Evolutionary conservation across 2,329 filamentous ascomycete species (phyloP).

Genomic region (Beauveria rudraprayagi): DNA sequence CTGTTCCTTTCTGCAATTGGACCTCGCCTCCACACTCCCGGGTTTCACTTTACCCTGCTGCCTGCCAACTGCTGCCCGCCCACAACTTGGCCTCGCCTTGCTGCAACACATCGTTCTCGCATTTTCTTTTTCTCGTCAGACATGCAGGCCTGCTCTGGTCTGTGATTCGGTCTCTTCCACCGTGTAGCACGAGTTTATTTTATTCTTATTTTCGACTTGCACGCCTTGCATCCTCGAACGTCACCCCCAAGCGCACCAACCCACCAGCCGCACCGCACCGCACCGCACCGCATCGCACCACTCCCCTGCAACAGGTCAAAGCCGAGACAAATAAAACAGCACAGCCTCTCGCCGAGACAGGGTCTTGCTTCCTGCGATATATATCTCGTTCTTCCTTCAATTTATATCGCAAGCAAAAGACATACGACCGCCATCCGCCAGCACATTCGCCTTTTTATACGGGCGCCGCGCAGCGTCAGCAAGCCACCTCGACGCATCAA

Average conservation of each 20-base stretch:
- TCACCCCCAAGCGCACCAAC: not conserved
- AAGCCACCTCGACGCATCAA: slow-evolving; percentile 1
- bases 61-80: not conserved
- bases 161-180: not conserved
- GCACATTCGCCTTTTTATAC: not conserved
- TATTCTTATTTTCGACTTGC: not conserved
- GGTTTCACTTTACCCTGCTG: not conserved
- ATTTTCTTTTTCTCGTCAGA: not conserved
- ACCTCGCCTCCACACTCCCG: not conserved
- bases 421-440: not conserved
- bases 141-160: not conserved
- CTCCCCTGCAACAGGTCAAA: not conserved
- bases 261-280: not conserved
- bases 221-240: too few relatives aligned
- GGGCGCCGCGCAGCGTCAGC: not conserved
- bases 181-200: not conserved
- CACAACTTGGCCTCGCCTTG: not conserved
- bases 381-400: not conserved
- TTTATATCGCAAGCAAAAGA: not conserved
- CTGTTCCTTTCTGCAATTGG: not conserved
- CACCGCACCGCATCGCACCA: not conserved
- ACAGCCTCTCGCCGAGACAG: not conserved
- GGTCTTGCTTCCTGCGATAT: not conserved
- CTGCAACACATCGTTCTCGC: not conserved
- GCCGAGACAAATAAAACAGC: not conserved